phyloP scores from a whole-genome alignment of 2,329 filamentous ascomycete species.

The Pestalotiopsis sp. region DNA sequence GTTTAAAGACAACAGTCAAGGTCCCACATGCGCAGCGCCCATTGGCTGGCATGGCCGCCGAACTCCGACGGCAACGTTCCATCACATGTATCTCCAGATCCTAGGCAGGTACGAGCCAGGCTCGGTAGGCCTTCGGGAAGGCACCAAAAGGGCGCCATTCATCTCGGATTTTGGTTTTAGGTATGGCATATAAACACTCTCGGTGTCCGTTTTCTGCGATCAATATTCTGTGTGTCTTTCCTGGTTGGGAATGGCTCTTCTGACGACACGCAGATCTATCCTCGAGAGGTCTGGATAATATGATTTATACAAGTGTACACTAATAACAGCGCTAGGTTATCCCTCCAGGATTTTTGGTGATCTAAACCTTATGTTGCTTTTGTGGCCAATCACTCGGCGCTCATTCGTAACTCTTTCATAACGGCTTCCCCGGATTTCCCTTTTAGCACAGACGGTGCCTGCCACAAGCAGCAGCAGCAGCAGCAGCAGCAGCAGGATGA shows the following conservation, averaged over 20 bases:
- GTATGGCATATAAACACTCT: not conserved
- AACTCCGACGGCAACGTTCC: not conserved
- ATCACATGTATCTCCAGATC: not conserved
- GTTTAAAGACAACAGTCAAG: slow-evolving; percentile 1
- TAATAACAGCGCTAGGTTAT: not conserved
- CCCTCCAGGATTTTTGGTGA: not conserved
- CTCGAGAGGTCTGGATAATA: not conserved
- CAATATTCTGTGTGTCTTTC: not conserved
- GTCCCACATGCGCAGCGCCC: not conserved
- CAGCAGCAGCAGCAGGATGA: too few relatives aligned
- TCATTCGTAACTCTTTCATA: not conserved
- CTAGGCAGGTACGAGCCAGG: not conserved
- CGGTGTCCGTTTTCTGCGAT: not conserved
- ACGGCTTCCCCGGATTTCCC: not conserved
- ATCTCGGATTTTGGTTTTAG: not conserved
- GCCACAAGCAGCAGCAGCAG: not conserved
- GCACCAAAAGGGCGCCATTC: too few relatives aligned
- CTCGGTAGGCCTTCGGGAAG: too few relatives aligned
- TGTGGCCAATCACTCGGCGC: not conserved
- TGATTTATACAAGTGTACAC: not conserved
- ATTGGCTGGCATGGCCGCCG: not conserved
- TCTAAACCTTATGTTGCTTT: not conserved
- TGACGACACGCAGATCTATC: not conserved
- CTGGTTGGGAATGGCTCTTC: not conserved
- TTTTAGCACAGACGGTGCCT: not conserved